These are phyloP conservation scores for Geoglossum cookeanum DNA, from an alignment of 2,329 filamentous ascomycete species.

Conservation along the genomic window DNA sequence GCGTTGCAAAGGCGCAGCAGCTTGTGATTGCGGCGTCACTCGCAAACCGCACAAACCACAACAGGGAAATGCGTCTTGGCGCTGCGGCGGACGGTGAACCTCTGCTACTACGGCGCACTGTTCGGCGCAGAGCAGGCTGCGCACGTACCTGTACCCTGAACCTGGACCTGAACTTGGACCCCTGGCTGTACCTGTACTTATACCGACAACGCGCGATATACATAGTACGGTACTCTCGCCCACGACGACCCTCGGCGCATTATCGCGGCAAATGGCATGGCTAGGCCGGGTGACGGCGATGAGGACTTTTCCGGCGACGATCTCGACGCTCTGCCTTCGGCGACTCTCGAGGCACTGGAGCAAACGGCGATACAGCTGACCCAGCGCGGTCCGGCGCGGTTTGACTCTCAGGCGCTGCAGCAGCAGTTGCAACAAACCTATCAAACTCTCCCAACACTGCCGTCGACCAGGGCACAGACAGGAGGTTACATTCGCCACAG, in stretches of 20 bases:
- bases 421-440: background rate
- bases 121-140: too few relatives aligned
- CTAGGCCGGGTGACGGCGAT: slow-evolving; percentile 19
- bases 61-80: too few relatives aligned
- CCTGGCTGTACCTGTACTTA: too few relatives aligned
- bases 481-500: background rate
- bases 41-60: too few relatives aligned
- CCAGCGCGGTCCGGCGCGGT: slow-evolving; percentile 12
- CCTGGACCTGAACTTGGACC: too few relatives aligned
- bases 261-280: slow-evolving; percentile 12
- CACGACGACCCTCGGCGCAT: background rate
- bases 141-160: too few relatives aligned
- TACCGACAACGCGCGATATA: too few relatives aligned
- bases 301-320: slow-evolving; percentile 28
- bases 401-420: background rate
- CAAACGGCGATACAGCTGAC: slow-evolving; percentile 24
- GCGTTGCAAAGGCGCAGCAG: background rate
- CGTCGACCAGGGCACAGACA: background rate
- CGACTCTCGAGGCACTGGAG: slow-evolving; percentile 27
- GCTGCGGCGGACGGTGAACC: too few relatives aligned
- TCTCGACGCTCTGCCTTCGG: slow-evolving; percentile 25
- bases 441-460: background rate
- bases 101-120: too few relatives aligned
- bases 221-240: too few relatives aligned
- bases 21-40: background rate